Percentiles rank a stretch among this genome's conserved stretches.
These are phyloP conservation scores for Fusarium miscanthi DNA, from an alignment of 2,329 filamentous ascomycete genomes.

Conservation along the genomic window DNA sequence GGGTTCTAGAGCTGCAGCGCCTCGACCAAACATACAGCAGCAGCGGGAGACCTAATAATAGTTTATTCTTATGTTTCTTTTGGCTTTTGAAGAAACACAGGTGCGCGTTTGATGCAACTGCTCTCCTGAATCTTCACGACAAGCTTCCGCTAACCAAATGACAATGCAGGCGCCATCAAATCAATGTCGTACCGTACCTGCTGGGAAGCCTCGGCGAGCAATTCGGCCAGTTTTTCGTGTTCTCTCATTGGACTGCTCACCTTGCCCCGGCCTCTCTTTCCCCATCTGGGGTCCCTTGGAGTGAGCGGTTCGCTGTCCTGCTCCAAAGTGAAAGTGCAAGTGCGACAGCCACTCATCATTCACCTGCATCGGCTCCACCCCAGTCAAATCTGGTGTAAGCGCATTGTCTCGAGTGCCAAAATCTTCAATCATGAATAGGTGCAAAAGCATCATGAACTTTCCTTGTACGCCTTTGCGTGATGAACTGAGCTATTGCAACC, in stretches of 20 bases:
- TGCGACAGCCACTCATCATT: constrained; percentile 15
- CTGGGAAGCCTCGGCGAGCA: constrained; percentile 10
- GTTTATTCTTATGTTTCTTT: constrained; percentile 4
- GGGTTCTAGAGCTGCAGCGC: constrained; percentile 16
- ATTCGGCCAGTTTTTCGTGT: constrained; percentile 17
- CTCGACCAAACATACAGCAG: not conserved
- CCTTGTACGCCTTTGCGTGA: not conserved
- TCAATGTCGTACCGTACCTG: constrained; percentile 31
- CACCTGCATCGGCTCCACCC: constrained; percentile 27
- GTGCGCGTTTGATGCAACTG: not conserved
- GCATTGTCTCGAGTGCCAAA: not conserved
- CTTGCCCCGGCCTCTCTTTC: constrained; percentile 20
- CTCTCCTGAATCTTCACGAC: not conserved
- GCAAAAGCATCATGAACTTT: constrained; percentile 30
- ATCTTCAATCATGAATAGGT: constrained; percentile 20
- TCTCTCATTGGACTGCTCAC: constrained; percentile 19
- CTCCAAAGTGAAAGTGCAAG: constrained; percentile 7
- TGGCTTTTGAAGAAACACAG: not conserved
- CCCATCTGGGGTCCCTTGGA: constrained; percentile 33
- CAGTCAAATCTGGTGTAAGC: constrained; percentile 32
- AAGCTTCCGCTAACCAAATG: constrained; percentile 20
- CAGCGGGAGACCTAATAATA: constrained; percentile 7
- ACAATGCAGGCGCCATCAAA: constrained; percentile 22
- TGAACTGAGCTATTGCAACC: not conserved
- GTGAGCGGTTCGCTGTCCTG: constrained; percentile 21